phyloP scores from a whole-genome alignment of 176 grass and related monocot genomes.

The Oryza punctata region DNA sequence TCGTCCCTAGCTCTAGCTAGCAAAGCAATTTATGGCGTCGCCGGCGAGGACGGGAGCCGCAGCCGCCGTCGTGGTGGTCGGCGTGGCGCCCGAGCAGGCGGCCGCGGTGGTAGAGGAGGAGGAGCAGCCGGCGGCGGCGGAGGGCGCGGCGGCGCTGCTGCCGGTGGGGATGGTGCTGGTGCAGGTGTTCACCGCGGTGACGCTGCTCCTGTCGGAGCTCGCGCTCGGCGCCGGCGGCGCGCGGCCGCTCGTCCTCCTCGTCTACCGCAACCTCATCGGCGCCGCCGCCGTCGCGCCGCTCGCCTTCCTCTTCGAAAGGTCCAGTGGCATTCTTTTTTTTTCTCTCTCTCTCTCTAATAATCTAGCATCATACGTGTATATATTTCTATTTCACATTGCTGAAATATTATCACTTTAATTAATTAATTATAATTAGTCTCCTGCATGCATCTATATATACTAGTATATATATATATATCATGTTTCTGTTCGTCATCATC shows the following conservation, averaged over 20 bases:
- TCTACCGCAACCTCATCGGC: constrained; percentile 46
- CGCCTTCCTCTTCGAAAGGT: constrained; percentile 46
- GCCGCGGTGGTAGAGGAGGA: no score
- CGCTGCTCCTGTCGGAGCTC: constrained; percentile 44
- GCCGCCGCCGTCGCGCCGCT: constrained; percentile 19
- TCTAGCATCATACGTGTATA: no score
- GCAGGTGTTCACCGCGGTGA: constrained; percentile 31
- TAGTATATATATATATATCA: no score
- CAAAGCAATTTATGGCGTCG: no score
- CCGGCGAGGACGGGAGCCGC: no score
- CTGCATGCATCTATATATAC: no score
- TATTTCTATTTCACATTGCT: no score
- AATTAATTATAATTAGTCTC: no score
- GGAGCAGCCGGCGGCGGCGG: not conserved
- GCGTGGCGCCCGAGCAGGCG: not conserved
- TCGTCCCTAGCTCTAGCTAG: no score
- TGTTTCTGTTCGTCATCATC: not conserved
- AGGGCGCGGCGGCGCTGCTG: not conserved
- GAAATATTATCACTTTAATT: no score
- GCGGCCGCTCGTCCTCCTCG: constrained; percentile 37
- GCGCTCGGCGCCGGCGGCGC: constrained; percentile 47
- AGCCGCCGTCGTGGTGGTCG: not conserved
- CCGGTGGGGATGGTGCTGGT: constrained; percentile 42
- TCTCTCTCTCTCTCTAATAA: no score
- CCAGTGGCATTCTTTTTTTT: no score